A percentile compares a stretch with the other conserved stretches of the same genome.
Conservation (phyloP, 495 filamentous ascomycete species). For the Tuber indicum region DNA sequence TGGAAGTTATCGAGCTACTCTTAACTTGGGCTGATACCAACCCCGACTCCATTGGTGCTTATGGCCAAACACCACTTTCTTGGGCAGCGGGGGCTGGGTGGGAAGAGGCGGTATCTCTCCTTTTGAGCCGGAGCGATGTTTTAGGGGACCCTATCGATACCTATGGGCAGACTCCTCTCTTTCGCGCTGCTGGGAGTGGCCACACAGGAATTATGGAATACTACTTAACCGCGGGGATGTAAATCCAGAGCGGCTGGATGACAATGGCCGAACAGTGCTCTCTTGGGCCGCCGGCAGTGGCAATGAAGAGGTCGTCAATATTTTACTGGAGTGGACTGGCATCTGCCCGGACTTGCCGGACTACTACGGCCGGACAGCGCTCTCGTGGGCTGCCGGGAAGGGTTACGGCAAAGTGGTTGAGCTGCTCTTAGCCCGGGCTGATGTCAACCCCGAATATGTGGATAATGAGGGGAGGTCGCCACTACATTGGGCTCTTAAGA, state of each 20-base stretch:
- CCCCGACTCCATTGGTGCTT: constrained; percentile 15
- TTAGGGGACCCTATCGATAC: constrained; percentile 20
- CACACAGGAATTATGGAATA: constrained; percentile 23
- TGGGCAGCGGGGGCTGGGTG: constrained; percentile 26
- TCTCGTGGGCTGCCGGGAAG: constrained; percentile 25
- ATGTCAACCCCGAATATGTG: constrained; percentile 19
- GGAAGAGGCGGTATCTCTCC: constrained; percentile 31
- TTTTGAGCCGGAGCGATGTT: constrained; percentile 22
- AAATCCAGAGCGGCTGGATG: constrained; percentile 20
- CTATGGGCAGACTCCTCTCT: constrained; percentile 27
- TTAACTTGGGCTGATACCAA: constrained; percentile 19
- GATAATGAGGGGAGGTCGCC: constrained; percentile 20
- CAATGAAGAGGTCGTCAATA: constrained; percentile 22
- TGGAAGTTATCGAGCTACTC: constrained; percentile 24
- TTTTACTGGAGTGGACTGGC: constrained; percentile 12
- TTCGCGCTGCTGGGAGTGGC: constrained; percentile 23
- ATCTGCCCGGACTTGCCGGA: constrained; percentile 18
- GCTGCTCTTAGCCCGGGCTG: constrained; percentile 24
- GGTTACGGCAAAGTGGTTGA: constrained; percentile 28
- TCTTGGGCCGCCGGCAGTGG: constrained; percentile 26
- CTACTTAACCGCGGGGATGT: constrained; percentile 3
- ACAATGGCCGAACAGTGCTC: constrained; percentile 21
- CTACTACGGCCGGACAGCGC: constrained; percentile 18
- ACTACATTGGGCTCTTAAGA: constrained; percentile 18
- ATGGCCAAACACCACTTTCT: constrained; percentile 31